A percentile compares a stretch with the other conserved stretches of the same genome.
phyloP scores from a whole-genome alignment of 2,329 filamentous ascomycete genomes.

The Botrytis aclada region DNA sequence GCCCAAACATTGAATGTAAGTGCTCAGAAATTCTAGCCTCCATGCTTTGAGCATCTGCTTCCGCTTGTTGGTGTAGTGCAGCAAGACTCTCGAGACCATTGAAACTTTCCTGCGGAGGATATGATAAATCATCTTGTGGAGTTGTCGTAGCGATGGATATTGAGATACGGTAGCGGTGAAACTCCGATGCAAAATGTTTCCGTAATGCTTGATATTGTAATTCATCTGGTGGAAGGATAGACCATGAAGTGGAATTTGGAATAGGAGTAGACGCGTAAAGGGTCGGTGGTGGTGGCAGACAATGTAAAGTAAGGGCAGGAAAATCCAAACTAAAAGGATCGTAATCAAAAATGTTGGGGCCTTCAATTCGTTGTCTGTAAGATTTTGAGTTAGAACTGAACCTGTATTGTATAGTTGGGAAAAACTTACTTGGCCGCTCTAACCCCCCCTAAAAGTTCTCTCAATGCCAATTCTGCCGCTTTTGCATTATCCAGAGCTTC shows the following conservation, averaged over 20 bases:
- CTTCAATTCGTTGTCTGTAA: conserved; percentile 53
- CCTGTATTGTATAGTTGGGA: background rate
- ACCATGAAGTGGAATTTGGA: conserved; percentile 75
- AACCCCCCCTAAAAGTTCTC: conserved; percentile 77
- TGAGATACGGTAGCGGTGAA: conserved; percentile 60
- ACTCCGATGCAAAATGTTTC: conserved; percentile 63
- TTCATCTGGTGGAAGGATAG: conserved; percentile 69
- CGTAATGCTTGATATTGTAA: conserved; percentile 72
- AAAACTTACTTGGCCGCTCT: conserved; percentile 73
- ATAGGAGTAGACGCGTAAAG: conserved; percentile 76
- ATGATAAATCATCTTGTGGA: conserved; percentile 48
- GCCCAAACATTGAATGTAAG: conserved; percentile 69
- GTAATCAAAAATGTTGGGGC: conserved; percentile 68
- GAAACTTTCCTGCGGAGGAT: conserved; percentile 42
- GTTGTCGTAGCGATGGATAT: conserved; percentile 51
- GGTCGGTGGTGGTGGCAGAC: conserved; percentile 76
- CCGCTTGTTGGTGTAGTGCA: conserved; percentile 38
- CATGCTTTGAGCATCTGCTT: conserved; percentile 45
- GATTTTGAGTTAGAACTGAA: background rate
- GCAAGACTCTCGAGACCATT: conserved; percentile 36
- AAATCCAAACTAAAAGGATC: conserved; percentile 84
- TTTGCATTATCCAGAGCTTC: conserved; percentile 76
- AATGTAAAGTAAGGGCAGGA: conserved; percentile 76
- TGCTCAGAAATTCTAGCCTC: conserved; percentile 72
- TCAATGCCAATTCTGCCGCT: conserved; percentile 79